Base-by-base conservation (phyloP, 352 stramenopile species). In the Phytophthora gonapodyides region DNA sequence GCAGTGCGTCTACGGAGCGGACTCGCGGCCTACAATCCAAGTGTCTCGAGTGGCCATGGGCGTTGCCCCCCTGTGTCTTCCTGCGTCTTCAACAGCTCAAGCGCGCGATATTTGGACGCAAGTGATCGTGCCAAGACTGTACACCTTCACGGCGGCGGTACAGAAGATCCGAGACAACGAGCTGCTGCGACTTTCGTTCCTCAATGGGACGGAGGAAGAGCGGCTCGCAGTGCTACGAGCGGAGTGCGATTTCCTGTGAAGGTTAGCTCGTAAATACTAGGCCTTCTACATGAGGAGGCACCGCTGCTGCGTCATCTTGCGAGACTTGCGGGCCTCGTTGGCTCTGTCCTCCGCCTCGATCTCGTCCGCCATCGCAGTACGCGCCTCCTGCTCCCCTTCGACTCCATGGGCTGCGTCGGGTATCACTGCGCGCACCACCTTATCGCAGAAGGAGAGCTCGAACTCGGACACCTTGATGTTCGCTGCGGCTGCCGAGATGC, bases 381-480 rank as follows among this genome's bases (percentile, higher is more conserved):
- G 75, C 3, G 73, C 70, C 33, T 92, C 82, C 19, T 80, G 61
- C 5, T 78, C 64, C 5, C 38, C 37, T n/a, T 57, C n/a, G 1
- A 38, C 40, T 15, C 41, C 19, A 24, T 62, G 52, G 38, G 15
- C 45, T 1, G 48, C 47, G 4, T 67, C 67, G 0, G 77, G 67
- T 36, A 90, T 80, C 2, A 76, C 78, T 35, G 69, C 84, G 2
- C 72, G 74, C 24, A 93, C 73, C 15, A 91, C 73, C 48, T 81
- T 84, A 65, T 94, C 83, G 34, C 72, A 89, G 53, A 92, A 91
- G 12, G 82, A 86, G 42, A 97, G 75, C 53, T 94, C 88, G 57
- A 86, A 89, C 27, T 90, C 82, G 1, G 81, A 92, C 36, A 96
- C 65, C 12, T 78, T 67, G 53, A 96, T 82, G 36, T 84, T 85